phyloP scores from a whole-genome alignment of 192 early-diverging fungal genomes.

The Lunasporangiospora selenospora region DNA sequence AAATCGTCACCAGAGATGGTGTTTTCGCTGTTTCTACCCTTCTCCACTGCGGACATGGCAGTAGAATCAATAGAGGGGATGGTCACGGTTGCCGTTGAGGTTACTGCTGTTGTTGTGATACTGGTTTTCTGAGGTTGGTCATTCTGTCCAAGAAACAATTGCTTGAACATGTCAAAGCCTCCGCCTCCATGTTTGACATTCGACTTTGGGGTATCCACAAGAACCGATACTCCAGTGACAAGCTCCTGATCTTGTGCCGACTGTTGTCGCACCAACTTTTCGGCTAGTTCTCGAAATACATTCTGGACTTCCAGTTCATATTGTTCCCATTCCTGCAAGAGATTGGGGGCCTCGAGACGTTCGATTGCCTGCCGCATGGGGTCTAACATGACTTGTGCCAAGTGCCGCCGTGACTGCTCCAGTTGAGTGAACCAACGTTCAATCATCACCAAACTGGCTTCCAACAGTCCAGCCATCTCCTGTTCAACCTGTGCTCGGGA shows the following conservation, averaged over 20 bases:
- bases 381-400: neutral
- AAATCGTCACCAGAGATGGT: neutral
- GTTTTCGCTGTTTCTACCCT: neutral
- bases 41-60: too few relatives aligned
- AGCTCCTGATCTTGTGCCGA: slow-evolving; percentile 20
- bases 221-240: too few relatives aligned
- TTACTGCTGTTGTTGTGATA: too few relatives aligned
- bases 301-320: slow-evolving; percentile 4
- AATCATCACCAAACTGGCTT: slow-evolving; percentile 32
- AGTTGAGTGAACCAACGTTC: slow-evolving; percentile 22
- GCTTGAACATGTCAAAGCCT: too few relatives aligned
- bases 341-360: slow-evolving; percentile 8
- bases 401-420: neutral
- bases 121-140: too few relatives aligned
- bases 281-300: slow-evolving; percentile 8
- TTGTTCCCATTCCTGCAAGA: slow-evolving; percentile 23
- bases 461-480: slow-evolving; percentile 28
- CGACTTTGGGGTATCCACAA: too few relatives aligned
- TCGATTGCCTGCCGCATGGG: slow-evolving; percentile 26
- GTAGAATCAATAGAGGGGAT: too few relatives aligned
- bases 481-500: slow-evolving; percentile 19
- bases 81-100: too few relatives aligned
- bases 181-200: too few relatives aligned
- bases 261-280: slow-evolving; percentile 13
- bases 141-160: too few relatives aligned